Evolutionary conservation across 164 flowering plant species (phyloP).

Genomic region (Stephania yunnanensis): DNA sequence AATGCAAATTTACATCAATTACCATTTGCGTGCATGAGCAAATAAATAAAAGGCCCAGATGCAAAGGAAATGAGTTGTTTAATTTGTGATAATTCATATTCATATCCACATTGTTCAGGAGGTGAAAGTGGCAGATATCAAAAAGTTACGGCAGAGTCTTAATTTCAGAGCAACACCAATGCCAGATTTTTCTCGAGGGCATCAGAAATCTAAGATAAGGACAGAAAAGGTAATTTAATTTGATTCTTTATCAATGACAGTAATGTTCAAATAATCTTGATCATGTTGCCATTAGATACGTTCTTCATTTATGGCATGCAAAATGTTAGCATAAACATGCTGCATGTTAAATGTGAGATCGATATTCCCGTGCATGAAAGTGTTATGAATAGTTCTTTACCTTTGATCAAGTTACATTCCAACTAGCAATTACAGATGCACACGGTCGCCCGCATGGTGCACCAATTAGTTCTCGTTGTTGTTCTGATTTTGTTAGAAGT

Average conservation of each 20-base stretch:
- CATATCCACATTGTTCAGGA: constrained; percentile 22
- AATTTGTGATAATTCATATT: background rate
- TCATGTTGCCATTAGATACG: background rate
- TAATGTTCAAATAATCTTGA: background rate
- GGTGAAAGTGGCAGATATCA: constrained; percentile 30
- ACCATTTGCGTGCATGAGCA: background rate
- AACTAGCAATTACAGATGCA: background rate
- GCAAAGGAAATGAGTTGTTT: background rate
- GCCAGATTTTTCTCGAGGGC: constrained; percentile 31
- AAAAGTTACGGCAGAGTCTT: constrained; percentile 35
- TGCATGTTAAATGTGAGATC: background rate
- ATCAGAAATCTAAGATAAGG: constrained; percentile 22
- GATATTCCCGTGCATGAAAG: background rate
- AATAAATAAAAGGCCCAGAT: background rate
- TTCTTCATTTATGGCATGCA: background rate
- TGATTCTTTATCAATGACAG: too few relatives aligned
- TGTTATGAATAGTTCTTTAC: background rate
- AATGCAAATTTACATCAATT: background rate
- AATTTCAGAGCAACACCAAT: constrained; percentile 39
- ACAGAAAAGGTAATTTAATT: constrained; percentile 32
- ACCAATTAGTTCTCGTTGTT: background rate
- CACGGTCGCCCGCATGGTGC: background rate
- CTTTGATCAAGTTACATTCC: background rate
- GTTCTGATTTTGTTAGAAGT: background rate
- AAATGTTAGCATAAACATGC: background rate